Conservation (phyloP, 106 monocot genomes). For the Triglochin maritima region DNA sequence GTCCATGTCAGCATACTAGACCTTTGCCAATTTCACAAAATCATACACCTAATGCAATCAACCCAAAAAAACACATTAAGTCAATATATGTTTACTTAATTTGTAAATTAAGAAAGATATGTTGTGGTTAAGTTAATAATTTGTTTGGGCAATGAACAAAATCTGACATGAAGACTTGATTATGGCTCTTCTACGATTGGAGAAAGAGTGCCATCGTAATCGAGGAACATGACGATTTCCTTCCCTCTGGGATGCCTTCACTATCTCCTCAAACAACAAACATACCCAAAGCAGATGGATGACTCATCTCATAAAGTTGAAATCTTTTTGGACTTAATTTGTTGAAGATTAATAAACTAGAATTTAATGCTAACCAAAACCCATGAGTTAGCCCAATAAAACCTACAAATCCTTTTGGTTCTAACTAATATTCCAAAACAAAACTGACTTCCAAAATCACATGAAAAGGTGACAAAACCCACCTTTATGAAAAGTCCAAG, state of each 20-base stretch:
- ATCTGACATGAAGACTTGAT: conserved; percentile 76
- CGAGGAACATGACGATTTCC: conserved; percentile 70
- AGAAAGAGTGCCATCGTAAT: conserved; percentile 89
- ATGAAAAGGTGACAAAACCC: background rate
- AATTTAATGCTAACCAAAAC: too few relatives aligned
- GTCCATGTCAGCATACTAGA: conserved; percentile 91
- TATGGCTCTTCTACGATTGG: conserved; percentile 82
- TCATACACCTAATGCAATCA: conserved; percentile 35
- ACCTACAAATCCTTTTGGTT: too few relatives aligned
- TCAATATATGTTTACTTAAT: too few relatives aligned
- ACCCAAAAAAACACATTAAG: background rate
- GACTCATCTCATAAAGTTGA: too few relatives aligned
- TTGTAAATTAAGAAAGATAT: too few relatives aligned
- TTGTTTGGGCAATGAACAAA: too few relatives aligned
- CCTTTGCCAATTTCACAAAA: conserved; percentile 58
- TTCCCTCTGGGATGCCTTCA: conserved; percentile 39
- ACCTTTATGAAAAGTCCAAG: background rate
- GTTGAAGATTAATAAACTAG: too few relatives aligned
- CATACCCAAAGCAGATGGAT: conserved; percentile 59
- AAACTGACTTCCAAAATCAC: too few relatives aligned
- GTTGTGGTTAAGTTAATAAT: too few relatives aligned
- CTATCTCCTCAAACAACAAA: conserved; percentile 66
- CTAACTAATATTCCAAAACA: too few relatives aligned
- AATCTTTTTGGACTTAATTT: too few relatives aligned
- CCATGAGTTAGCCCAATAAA: too few relatives aligned